phyloP scores from a whole-genome alignment of 2,329 filamentous ascomycete genomes.

The Diaporthe sp. region DNA sequence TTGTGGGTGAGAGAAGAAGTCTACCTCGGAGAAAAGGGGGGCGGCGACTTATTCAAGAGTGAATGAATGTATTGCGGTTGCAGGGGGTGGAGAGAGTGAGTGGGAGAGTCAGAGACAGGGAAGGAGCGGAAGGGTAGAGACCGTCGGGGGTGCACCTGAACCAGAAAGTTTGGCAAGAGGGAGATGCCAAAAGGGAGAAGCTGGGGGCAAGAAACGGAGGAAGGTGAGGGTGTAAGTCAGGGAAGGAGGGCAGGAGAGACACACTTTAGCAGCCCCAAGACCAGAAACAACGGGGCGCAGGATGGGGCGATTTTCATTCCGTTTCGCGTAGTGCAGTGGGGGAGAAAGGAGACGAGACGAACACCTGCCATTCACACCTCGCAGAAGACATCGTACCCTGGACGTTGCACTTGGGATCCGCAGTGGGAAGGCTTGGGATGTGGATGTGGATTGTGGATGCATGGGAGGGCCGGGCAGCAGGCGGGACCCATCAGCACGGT shows the following conservation, averaged over 20 bases:
- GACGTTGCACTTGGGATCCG: constrained; percentile 23
- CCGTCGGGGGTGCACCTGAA: constrained; percentile 2
- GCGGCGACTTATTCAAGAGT: constrained; percentile 28
- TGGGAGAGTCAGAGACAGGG: constrained; percentile 11
- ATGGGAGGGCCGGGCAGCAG: constrained; percentile 15
- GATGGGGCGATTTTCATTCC: constrained; percentile 36
- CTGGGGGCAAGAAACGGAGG: constrained; percentile 31
- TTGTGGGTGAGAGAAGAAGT: constrained; percentile 36
- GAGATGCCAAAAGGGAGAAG: constrained; percentile 35
- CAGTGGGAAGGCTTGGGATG: not conserved
- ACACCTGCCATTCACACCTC: constrained; percentile 32
- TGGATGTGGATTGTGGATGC: constrained; percentile 17
- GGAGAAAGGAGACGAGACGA: constrained; percentile 36
- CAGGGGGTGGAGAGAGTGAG: not conserved
- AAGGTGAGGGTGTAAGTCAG: constrained; percentile 35
- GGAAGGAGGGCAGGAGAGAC: constrained; percentile 32
- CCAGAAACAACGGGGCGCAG: constrained; percentile 28
- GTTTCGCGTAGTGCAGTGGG: constrained; percentile 41
- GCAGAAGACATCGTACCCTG: constrained; percentile 24
- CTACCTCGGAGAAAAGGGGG: constrained; percentile 35
- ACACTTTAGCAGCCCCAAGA: constrained; percentile 31
- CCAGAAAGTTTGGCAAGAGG: constrained; percentile 21
- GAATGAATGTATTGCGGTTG: constrained; percentile 14
- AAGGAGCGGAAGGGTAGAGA: constrained; percentile 32
- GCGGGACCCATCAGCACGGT: constrained; percentile 38